Evolutionary conservation across 2,329 filamentous ascomycete genomes (phyloP).

Genomic region (Neonectria faginata): DNA sequence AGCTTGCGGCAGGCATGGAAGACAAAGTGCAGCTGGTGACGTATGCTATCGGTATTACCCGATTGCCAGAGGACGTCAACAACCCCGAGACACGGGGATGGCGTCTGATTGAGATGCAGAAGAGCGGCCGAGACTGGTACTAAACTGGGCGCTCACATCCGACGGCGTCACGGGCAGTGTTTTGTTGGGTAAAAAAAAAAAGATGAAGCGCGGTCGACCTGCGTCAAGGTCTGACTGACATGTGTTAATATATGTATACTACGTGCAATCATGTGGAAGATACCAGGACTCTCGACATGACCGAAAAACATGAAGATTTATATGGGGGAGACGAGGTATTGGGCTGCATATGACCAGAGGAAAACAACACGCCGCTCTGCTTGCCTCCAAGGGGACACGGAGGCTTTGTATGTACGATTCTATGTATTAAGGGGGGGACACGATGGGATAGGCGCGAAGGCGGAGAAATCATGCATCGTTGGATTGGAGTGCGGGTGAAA

Average conservation of each 20-base stretch:
- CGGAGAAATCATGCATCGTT: slow-evolving; percentile 23
- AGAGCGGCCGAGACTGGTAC: slow-evolving; percentile 91
- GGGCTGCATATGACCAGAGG: slow-evolving; percentile 41
- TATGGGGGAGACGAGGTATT: slow-evolving; percentile 38
- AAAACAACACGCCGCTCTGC: slow-evolving; percentile 50
- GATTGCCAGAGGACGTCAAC: slow-evolving; percentile 93
- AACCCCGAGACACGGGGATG: slow-evolving; percentile 97
- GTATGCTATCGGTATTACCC: slow-evolving; percentile 95
- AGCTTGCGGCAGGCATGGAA: slow-evolving; percentile 97
- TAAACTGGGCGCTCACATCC: slow-evolving; percentile 49
- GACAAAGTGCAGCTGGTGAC: slow-evolving; percentile 98
- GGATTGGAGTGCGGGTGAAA: neutral
- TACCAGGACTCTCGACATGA: slow-evolving; percentile 42
- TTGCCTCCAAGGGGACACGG: slow-evolving; percentile 39
- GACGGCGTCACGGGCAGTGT: slow-evolving; percentile 42
- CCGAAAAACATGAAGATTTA: slow-evolving; percentile 35
- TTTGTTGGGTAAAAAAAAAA: slow-evolving; percentile 42
- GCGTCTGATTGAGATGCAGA: slow-evolving; percentile 98
- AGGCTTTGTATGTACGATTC: slow-evolving; percentile 49
- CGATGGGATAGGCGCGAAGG: slow-evolving; percentile 40
- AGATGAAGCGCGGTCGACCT: slow-evolving; percentile 31
- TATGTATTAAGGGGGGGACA: slow-evolving; percentile 25
- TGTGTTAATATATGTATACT: slow-evolving; percentile 51
- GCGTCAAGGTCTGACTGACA: slow-evolving; percentile 30
- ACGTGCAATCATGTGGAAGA: slow-evolving; percentile 47